A percentile compares a stretch with the other conserved stretches of the same genome.
Evolutionary conservation across 1,284 basidiomycete species (phyloP).

Genomic region (Ganoderma resinaceum): DNA sequence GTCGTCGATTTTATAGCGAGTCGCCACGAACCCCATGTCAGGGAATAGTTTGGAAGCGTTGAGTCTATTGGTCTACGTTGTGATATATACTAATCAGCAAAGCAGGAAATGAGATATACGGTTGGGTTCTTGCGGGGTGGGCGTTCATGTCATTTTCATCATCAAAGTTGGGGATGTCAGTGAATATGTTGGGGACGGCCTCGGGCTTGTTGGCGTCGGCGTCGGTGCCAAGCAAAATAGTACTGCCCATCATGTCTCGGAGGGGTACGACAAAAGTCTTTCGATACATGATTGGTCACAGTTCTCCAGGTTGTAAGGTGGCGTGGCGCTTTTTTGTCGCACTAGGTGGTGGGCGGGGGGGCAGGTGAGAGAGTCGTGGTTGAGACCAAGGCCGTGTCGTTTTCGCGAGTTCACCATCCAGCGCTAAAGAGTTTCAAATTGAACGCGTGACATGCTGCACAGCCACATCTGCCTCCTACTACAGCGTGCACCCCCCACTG

Average conservation of each 20-base stretch:
- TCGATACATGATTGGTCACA: not conserved
- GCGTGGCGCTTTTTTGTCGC: too few species aligned
- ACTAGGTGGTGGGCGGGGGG: not conserved
- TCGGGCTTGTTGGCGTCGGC: not conserved
- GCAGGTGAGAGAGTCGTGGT: too few species aligned
- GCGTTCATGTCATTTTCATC: slow-evolving; percentile 7
- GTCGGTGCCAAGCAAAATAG: too few species aligned
- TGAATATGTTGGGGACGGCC: not conserved
- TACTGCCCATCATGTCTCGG: slow-evolving; percentile 5
- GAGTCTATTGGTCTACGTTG: not conserved
- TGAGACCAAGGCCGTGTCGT: too few species aligned
- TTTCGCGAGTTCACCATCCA: too few species aligned
- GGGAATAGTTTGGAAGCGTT: not conserved
- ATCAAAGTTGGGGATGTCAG: not conserved
- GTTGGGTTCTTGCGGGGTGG: slow-evolving; percentile 1
- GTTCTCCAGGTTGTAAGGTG: not conserved
- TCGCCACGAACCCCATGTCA: not conserved
- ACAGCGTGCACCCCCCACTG: too few species aligned
- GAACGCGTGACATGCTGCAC: too few species aligned
- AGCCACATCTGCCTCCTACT: too few species aligned
- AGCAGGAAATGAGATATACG: not conserved
- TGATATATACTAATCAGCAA: too few species aligned
- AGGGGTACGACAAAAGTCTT: not conserved
- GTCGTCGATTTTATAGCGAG: not conserved
- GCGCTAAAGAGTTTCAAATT: too few species aligned